A percentile compares a stretch with the other conserved stretches of the same genome.
Evolutionary conservation across 805 yeast species (phyloP).

Genomic region (Lachancea waltii): DNA sequence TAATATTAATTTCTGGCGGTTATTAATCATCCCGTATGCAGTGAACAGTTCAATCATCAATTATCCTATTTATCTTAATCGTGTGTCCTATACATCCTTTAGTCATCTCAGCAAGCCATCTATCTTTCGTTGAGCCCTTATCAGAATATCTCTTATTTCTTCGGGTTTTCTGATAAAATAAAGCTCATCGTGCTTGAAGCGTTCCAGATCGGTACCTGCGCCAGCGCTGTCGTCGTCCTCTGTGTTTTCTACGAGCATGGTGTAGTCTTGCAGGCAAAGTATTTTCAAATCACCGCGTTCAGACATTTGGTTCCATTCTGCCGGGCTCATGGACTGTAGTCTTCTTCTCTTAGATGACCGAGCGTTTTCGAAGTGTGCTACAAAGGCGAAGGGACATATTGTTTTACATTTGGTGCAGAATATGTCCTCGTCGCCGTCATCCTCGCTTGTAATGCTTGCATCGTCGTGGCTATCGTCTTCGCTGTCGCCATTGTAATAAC

Average conservation of each 20-base stretch:
- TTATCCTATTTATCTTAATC: too few relatives aligned
- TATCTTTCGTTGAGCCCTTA: conserved; percentile 20
- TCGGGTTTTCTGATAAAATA: conserved; percentile 16
- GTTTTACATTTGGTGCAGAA: conserved; percentile 34
- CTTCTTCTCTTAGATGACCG: conserved; percentile 15
- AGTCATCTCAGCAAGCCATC: conserved; percentile 11
- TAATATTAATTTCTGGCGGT: too few relatives aligned
- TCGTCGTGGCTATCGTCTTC: conserved; percentile 8
- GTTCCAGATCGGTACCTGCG: conserved; percentile 3
- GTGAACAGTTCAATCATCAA: too few relatives aligned
- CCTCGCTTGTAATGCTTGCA: conserved; percentile 8
- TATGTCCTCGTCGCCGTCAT: conserved; percentile 28
- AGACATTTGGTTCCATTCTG: conserved; percentile 12
- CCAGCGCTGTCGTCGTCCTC: conserved; percentile 10
- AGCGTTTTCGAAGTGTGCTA: conserved; percentile 17
- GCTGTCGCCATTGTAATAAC: neutral
- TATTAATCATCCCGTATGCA: too few relatives aligned
- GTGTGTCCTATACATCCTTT: too few relatives aligned
- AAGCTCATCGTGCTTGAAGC: conserved; percentile 15
- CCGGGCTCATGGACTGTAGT: conserved; percentile 12
- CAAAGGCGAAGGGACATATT: conserved; percentile 35
- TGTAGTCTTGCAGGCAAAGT: conserved; percentile 19
- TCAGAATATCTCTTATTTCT: conserved; percentile 10
- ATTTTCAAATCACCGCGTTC: conserved; percentile 19
- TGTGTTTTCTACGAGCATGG: conserved; percentile 7